Conservation (phyloP, 1,284 basidiomycete species). For the Puccinia triticina region DNA sequence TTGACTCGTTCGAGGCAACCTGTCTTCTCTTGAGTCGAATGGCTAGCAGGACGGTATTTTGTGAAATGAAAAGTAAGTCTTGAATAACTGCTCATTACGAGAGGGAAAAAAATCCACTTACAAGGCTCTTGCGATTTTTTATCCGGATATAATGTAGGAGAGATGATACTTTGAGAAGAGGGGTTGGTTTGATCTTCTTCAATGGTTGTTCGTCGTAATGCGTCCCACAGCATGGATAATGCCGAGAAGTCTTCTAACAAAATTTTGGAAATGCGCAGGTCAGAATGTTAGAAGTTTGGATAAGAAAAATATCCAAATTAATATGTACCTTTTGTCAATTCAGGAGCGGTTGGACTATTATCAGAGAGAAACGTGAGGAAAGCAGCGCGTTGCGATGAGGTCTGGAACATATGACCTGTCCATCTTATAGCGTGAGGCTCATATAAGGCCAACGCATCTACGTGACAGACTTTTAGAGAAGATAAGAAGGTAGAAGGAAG, state of each 20-base stretch:
- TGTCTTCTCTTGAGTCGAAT: slow-evolving; percentile 14
- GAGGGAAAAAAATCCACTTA: neutral
- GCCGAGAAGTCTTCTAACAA: neutral
- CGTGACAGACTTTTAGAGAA: slow-evolving; percentile 11
- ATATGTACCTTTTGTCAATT: neutral
- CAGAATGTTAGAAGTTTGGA: neutral
- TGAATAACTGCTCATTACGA: neutral
- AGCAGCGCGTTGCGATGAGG: slow-evolving; percentile 15
- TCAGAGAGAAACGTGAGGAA: slow-evolving; percentile 11
- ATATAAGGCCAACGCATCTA: slow-evolving; percentile 24
- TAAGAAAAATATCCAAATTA: neutral
- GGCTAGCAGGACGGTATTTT: neutral
- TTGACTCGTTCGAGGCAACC: neutral
- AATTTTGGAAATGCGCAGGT: neutral
- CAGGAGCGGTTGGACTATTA: neutral
- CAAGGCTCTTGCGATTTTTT: neutral
- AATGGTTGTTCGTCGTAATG: neutral
- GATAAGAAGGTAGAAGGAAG: slow-evolving; percentile 34
- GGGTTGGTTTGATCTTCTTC: neutral
- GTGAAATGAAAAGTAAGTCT: neutral
- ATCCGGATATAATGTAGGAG: neutral
- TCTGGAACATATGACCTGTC: slow-evolving; percentile 17
- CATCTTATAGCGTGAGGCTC: neutral
- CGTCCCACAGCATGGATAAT: slow-evolving; percentile 1
- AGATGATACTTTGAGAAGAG: neutral